Base-by-base conservation (phyloP, 257 asterid genomes). In the Ocimum tenuiflorum region DNA sequence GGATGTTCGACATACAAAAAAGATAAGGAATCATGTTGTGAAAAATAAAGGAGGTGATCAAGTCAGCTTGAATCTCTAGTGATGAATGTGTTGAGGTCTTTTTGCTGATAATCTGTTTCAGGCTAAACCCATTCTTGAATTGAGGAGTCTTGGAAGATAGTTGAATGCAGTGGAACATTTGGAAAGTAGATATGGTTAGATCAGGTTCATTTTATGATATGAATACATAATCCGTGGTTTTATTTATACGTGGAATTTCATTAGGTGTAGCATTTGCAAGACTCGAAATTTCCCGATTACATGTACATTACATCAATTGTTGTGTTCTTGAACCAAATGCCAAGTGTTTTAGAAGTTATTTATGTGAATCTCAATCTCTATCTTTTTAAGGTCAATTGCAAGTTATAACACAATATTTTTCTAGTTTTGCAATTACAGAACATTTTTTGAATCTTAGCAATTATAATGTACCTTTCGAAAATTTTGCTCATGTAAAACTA, bases 21-120 rank as follows among this genome's bases (percentile, higher is more conserved):
- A 42, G 60, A 65, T 33, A 11, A 63, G 67, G 70, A 74, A 67
- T 35, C 48, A 8, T 22, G 31, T 69, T 33, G 45, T 50, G 57
- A 60, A 68, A 60, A 50, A 8, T 50, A 23, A 15, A 75, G 75
- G 60, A 77, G 70, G 70, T 17, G 77, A 68, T 75, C 70, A 62
- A 73, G 53, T 68, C 62, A 56, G 75, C 60, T 39, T 73, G 31
- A 78, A 67, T 67, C 69, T 77, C 63, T 77, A 69, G 36, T 36
- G 35, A 8, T 2, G 6, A 38, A 38, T 10, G 61, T 49, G 31
- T 24, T 43, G 22, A 12, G 46, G 46, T 18, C 4, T 10, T 3
- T 10, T 49, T 11, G n/a, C 43, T 27, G 23, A 0, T 29, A 11
- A 12, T 52, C 31, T 17, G 19, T 60, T 39, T 65, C 22, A 4